Evolutionary conservation across 1,284 basidiomycete genomes (phyloP).

Genomic region (Boletus smithii): DNA sequence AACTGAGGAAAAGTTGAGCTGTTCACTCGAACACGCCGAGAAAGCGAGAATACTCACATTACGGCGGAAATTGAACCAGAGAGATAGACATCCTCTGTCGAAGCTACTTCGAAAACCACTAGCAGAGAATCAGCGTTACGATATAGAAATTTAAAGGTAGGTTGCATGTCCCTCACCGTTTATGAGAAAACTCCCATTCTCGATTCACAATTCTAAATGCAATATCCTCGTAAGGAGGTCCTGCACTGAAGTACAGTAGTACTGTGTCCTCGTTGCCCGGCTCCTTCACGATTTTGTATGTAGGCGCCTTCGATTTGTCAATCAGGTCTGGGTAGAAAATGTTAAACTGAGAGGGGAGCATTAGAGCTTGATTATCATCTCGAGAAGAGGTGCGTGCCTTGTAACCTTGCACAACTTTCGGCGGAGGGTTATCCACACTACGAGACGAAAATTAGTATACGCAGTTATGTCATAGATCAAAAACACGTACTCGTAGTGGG

Average conservation of each 20-base stretch:
- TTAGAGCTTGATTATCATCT: conserved; percentile 18
- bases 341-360: conserved; percentile 64
- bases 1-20: conserved; percentile 46
- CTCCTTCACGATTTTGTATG: conserved; percentile 91
- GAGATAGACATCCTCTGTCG: conserved; percentile 78
- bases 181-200: conserved; percentile 98
- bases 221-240: conserved; percentile 98
- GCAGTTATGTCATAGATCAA: background rate
- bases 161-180: conserved; percentile 53
- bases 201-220: conserved; percentile 97
- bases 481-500: conserved; percentile 87
- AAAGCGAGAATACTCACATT: conserved; percentile 55
- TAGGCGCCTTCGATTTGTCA: conserved; percentile 94
- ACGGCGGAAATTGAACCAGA: conserved; percentile 86
- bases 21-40: conserved; percentile 8
- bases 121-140: conserved; percentile 17
- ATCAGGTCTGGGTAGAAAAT: conserved; percentile 96
- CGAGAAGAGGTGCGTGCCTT: conserved; percentile 54
- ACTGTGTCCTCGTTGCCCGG: conserved; percentile 93
- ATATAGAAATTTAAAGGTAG: background rate
- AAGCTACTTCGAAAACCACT: conserved; percentile 85
- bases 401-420: conserved; percentile 98
- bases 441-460: conserved; percentile 14
- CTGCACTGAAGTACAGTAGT: conserved; percentile 90
- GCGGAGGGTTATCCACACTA: conserved; percentile 93